These are phyloP conservation scores for Paramyrothecium roridum DNA, from an alignment of 2,329 filamentous ascomycete species.

Conservation along the genomic window DNA sequence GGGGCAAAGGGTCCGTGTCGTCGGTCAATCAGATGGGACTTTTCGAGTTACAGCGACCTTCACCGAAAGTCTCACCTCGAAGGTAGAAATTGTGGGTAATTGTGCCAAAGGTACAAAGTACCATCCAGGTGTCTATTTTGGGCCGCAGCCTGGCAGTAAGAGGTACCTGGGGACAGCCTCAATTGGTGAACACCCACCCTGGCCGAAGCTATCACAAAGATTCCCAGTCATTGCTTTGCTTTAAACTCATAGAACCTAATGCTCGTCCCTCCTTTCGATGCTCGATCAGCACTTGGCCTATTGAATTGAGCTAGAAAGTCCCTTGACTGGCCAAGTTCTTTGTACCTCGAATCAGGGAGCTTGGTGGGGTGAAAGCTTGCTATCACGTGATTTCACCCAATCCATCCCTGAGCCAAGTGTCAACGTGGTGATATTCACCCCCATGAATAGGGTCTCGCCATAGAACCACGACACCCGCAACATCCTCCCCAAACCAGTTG, in stretches of 20 bases:
- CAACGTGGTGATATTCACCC: slow-evolving; percentile 35
- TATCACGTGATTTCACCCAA: slow-evolving; percentile 30
- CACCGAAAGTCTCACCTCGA: not conserved
- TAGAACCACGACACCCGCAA: slow-evolving; percentile 28
- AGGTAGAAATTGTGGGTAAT: not conserved
- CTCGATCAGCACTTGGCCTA: not conserved
- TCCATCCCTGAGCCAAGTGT: slow-evolving; percentile 31
- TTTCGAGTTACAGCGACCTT: not conserved
- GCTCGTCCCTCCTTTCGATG: too few relatives aligned
- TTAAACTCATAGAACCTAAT: too few relatives aligned
- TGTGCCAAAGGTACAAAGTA: not conserved
- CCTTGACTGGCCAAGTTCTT: too few relatives aligned
- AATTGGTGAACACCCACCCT: too few relatives aligned
- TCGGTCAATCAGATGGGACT: not conserved
- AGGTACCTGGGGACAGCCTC: not conserved
- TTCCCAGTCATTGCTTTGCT: too few relatives aligned
- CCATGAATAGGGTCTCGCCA: slow-evolving; percentile 20
- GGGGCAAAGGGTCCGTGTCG: not conserved
- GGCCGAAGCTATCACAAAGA: too few relatives aligned
- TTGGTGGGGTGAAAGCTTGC: not conserved
- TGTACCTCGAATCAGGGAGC: not conserved
- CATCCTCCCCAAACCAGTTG: slow-evolving; percentile 29
- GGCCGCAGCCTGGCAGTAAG: not conserved
- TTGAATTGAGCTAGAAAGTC: too few relatives aligned
- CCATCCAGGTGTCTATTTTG: not conserved